Conservation (phyloP, 1,284 basidiomycete species). For the Heterobasidion irregulare region DNA sequence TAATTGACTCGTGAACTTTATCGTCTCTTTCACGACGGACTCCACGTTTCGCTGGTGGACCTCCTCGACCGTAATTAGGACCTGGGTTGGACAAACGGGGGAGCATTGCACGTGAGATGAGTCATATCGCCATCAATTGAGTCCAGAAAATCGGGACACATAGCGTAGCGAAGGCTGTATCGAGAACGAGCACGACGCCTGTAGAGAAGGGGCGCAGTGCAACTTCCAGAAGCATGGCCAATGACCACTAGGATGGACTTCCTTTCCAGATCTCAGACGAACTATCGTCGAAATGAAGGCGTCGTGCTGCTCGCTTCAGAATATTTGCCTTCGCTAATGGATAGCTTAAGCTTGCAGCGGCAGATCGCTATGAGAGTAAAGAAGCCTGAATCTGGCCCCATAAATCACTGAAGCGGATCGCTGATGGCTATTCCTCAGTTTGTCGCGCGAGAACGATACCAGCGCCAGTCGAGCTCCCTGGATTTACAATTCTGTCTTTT, state of each 20-base stretch:
- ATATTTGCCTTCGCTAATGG: neutral
- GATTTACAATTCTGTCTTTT: neutral
- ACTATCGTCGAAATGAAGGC: neutral
- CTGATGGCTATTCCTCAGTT: neutral
- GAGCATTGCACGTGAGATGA: conserved; percentile 47
- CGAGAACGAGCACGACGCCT: conserved; percentile 14
- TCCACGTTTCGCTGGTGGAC: conserved; percentile 35
- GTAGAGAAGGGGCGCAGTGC: conserved; percentile 2
- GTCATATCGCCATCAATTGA: conserved; percentile 24
- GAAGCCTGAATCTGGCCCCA: neutral
- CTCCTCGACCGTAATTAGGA: conserved; percentile 40
- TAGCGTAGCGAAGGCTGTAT: conserved; percentile 29
- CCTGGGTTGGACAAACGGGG: conserved; percentile 44
- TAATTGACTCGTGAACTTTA: conserved; percentile 79
- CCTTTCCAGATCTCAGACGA: neutral
- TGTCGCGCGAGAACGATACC: neutral
- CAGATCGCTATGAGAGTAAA: neutral
- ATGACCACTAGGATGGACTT: neutral
- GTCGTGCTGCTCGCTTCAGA: neutral
- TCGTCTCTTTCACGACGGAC: conserved; percentile 67
- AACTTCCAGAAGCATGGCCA: neutral
- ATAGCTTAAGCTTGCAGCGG: conserved; percentile 4
- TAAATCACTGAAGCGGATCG: neutral
- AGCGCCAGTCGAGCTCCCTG: neutral
- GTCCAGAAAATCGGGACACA: conserved; percentile 23